These are phyloP conservation scores for Bipolaris cookei DNA, from an alignment of 2,329 filamentous ascomycete species.

Conservation along the genomic window DNA sequence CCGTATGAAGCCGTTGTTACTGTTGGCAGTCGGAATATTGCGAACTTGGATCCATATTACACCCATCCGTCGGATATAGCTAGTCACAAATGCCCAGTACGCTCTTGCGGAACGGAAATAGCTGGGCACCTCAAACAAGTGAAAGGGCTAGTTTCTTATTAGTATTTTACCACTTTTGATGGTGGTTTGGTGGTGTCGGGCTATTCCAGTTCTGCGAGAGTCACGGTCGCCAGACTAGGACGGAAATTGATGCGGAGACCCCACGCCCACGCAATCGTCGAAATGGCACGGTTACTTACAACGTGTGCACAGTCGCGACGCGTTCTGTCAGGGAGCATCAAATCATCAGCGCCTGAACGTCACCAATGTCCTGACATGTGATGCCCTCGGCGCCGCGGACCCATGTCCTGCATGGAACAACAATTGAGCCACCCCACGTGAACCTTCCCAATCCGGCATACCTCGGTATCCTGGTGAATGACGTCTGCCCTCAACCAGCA, in stretches of 20 bases:
- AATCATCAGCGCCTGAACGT: slow-evolving; percentile 20
- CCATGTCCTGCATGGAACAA: background rate
- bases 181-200: too few species aligned
- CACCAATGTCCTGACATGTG: slow-evolving; percentile 25
- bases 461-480: slow-evolving; percentile 40
- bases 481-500: slow-evolving; percentile 41
- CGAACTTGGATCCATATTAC: too few species aligned
- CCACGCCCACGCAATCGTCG: slow-evolving; percentile 8
- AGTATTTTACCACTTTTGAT: too few species aligned
- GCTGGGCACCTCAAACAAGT: too few species aligned
- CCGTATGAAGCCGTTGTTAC: too few species aligned
- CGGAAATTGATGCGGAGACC: slow-evolving; percentile 15
- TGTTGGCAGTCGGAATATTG: too few species aligned
- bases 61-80: too few species aligned
- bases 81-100: too few species aligned
- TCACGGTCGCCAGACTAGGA: background rate
- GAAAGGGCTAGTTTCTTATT: too few species aligned
- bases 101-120: too few species aligned
- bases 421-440: slow-evolving; percentile 18
- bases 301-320: background rate
- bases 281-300: background rate
- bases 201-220: slow-evolving; percentile 55
- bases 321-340: slow-evolving; percentile 11
- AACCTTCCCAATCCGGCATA: slow-evolving; percentile 15
- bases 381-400: slow-evolving; percentile 3